Evolutionary conservation across 352 stramenopile genomes (phyloP).

Genomic region (Phytophthora foliorum): DNA sequence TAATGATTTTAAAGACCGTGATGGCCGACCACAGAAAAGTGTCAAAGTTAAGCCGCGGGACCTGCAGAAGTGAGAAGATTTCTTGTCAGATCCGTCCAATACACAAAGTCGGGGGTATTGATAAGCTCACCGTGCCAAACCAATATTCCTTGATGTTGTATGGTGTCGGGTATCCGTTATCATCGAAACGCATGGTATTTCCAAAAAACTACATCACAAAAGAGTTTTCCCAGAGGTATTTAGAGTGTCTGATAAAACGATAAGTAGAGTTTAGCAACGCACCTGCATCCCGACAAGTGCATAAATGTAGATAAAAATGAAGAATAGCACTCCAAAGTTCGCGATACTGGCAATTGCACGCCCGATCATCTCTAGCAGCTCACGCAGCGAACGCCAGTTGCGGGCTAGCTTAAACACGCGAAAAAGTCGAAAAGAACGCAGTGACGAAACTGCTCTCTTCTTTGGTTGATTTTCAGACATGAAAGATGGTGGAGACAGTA

Average conservation of each 20-base stretch:
- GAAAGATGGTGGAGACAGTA: constrained; percentile 71
- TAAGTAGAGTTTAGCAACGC: constrained; percentile 35
- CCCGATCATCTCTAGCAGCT: constrained; percentile 91
- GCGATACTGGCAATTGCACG: constrained; percentile 90
- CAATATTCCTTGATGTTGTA: constrained; percentile 66
- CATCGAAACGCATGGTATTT: constrained; percentile 94
- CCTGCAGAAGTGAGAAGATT: constrained; percentile 82
- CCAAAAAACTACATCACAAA: constrained; percentile 85
- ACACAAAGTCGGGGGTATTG: too few relatives aligned
- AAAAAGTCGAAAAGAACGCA: constrained; percentile 92
- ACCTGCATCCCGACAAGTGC: constrained; percentile 90
- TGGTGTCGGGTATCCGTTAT: constrained; percentile 61
- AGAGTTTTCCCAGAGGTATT: too few relatives aligned
- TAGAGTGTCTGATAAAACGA: background rate
- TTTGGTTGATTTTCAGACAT: constrained; percentile 56
- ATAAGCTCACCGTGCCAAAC: constrained; percentile 48
- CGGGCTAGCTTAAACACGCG: constrained; percentile 95
- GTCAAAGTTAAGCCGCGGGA: constrained; percentile 89
- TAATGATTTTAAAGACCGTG: constrained; percentile 95
- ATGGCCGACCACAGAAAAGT: constrained; percentile 78
- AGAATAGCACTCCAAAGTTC: constrained; percentile 95
- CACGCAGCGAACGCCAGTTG: constrained; percentile 91
- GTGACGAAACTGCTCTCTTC: constrained; percentile 82
- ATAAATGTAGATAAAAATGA: constrained; percentile 97
- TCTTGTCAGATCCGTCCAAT: too few relatives aligned